Base-by-base conservation (phyloP, 768 basidiomycete species). In the Suillus plorans region DNA sequence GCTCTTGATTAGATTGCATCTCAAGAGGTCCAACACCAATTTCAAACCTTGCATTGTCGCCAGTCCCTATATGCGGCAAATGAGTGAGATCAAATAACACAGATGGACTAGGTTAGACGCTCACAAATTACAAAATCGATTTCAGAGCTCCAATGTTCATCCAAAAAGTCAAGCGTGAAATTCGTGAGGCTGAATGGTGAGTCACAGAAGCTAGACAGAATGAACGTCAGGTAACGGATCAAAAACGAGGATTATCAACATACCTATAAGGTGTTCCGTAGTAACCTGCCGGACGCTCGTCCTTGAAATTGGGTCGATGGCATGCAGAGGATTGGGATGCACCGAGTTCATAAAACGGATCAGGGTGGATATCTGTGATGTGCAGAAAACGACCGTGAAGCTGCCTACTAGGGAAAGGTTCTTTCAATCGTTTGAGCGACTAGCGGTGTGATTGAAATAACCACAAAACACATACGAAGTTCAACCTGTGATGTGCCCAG, bases 91-190 rank as follows among this genome's bases (percentile, higher is more conserved):
- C 60, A 31, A 13, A 22, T 36, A 63, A 31, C 1, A 20, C 20
- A 20, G 18, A 41, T 18, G 5, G 6, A 28, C 14, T 18, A 16
- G 41, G 53, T 44, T 36, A 59, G 58, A 53, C 20, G 80, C 83
- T 70, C 71, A 90, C 92, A 95, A 31, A 97, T 81, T 31, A 97
- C 92, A 74, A 96, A 97, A 73, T 97, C 95, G 37, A 97, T 84
- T 69, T 95, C 87, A 65, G 85, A 81, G 44, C 87, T 84, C 92
- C 92, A 95, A 66, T 92, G 83, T 70, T 86, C 82, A 61, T 88
- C 88, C 61, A 95, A 76, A 79, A 83, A 92, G 68, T 95, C 89
- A 61, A 97, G 82, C 20, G 94, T 94, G 53, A 84, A 82, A 73
- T 97, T 92, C 37, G 90, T 86, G 22, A 95, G 84, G 14, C 80